Conservation (phyloP, 495 filamentous ascomycete genomes). For the Neurospora sp. region DNA sequence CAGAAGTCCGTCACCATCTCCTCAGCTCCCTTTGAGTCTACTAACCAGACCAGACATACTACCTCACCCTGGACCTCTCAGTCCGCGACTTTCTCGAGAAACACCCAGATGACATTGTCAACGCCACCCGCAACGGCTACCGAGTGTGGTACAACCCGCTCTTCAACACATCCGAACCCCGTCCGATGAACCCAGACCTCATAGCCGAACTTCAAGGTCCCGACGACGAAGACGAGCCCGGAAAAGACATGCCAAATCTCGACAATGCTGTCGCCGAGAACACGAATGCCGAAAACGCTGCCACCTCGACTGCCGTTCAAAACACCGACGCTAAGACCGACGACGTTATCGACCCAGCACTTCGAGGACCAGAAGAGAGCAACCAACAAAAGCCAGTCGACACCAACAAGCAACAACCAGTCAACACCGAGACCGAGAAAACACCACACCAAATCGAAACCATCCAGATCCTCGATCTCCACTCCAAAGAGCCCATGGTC, state of each 20-base stretch:
- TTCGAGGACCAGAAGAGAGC: background rate
- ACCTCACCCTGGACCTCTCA: constrained; percentile 46
- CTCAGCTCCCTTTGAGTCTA: background rate
- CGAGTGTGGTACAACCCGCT: constrained; percentile 28
- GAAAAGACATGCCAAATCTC: constrained; percentile 17
- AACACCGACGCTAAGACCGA: background rate
- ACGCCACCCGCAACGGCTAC: constrained; percentile 22
- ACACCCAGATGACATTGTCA: constrained; percentile 19
- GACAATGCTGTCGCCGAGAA: constrained; percentile 11
- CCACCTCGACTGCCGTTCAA: constrained; percentile 1
- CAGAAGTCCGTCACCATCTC: constrained; percentile 27
- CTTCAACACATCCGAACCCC: constrained; percentile 17
- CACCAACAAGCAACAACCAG: background rate
- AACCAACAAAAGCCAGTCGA: background rate
- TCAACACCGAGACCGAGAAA: constrained; percentile 17
- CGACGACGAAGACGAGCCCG: constrained; percentile 19
- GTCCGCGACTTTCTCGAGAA: constrained; percentile 35
- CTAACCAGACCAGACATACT: constrained; percentile 35
- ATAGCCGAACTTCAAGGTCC: constrained; percentile 21
- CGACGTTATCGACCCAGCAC: constrained; percentile 8
- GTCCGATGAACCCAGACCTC: constrained; percentile 6
- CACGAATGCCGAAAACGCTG: background rate
- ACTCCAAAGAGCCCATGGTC: constrained; percentile 59
- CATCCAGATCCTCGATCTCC: constrained; percentile 75
- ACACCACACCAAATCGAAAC: background rate